phyloP scores from a whole-genome alignment of 148 eudicot genomes.

The Pouteria glomerata region DNA sequence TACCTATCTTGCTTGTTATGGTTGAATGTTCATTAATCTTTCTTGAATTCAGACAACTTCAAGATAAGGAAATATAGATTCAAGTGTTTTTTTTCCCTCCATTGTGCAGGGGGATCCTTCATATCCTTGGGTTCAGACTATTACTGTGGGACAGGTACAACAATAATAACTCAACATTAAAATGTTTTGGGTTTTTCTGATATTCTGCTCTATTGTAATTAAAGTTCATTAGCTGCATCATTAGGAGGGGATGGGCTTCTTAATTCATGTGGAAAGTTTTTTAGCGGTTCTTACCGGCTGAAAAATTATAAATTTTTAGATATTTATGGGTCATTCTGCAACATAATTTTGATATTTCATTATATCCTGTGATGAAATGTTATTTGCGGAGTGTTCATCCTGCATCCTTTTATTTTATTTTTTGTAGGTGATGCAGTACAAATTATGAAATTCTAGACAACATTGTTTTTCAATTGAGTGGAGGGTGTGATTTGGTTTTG shows the following conservation, averaged over 20 bases:
- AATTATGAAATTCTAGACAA: no score
- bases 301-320: no score
- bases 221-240: background rate
- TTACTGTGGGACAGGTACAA: slow-evolving; percentile 34
- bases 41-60: background rate
- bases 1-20: background rate
- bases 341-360: background rate
- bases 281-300: background rate
- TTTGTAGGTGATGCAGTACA: no score
- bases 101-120: slow-evolving; percentile 20
- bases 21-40: background rate
- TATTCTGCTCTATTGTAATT: background rate
- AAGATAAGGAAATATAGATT: background rate
- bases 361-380: background rate
- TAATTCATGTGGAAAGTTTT: background rate
- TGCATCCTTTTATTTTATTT: no score
- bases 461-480: no score
- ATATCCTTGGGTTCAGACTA: slow-evolving; percentile 25
- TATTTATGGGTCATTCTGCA: background rate
- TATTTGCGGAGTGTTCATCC: no score
- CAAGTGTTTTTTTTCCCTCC: background rate
- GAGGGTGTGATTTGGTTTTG: no score
- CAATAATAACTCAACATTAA: background rate
- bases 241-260: background rate
- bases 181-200: background rate